Base-by-base conservation (phyloP, 352 stramenopile species). In the Blastocystis sp. region DNA sequence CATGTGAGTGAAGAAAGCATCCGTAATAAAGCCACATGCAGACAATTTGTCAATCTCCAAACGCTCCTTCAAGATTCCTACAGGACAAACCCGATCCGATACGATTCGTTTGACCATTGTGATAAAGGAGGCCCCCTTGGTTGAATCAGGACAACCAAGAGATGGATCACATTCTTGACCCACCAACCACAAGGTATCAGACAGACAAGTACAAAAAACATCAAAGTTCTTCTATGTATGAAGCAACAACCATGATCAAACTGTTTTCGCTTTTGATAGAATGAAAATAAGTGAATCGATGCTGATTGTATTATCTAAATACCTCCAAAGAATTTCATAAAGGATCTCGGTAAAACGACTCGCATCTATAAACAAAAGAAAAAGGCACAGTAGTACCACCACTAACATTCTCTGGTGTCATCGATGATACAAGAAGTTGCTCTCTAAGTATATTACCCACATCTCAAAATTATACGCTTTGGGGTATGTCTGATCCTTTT, bases 31-130 rank as follows among this genome's bases (percentile, higher is more conserved):
- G 21, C 54, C 42, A 29, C 46, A 66, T 5, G 7, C 2, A 12
- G n/a, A 42, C 71, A 83, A 43, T 37, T 61, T 83, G 51, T 83
- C 71, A 35, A 63, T 57, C 49, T 83, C 71, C 49, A 83, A 43
- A 66, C 51, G 35, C 9, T 42, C 27, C 32, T 83, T 83, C 49
- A 83, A 46, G 19, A 61, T 32, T 32, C 54, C 27, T 32, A 32
- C 29, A 3, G 71, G 37, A 29, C 46, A 51, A 29, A 83, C 21
- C 3, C 27, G 42, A 27, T 66, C 52, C 9, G 29, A 52, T 24
- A 83, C 46, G 3, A 83, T 35, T n/a, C 19, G 56, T 9, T 63
- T 61, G 24, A 83, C 58, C 14, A 83, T 39, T 4, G 54, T 43
- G 1, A 29, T 56, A 32, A 66, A 66, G 14, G 27, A 1, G 11